A percentile compares a stretch with the other conserved stretches of the same genome.
These are phyloP conservation scores for Actinomortierella ambigua DNA, from an alignment of 371 early-diverging fungal genomes.

Conservation along the genomic window DNA sequence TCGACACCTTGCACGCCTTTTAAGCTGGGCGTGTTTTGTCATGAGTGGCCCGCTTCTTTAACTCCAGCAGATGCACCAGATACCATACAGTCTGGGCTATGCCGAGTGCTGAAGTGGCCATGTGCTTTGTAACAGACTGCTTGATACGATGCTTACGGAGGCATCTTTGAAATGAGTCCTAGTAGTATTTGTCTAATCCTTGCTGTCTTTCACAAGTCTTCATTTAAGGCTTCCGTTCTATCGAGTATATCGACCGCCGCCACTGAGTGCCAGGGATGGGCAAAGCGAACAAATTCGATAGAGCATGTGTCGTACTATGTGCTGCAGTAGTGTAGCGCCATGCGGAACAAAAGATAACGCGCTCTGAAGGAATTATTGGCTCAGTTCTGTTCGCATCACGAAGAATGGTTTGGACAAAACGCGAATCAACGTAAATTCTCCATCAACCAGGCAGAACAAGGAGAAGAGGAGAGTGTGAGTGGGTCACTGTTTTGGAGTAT, in stretches of 20 bases:
- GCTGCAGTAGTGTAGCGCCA: slow-evolving; percentile 9
- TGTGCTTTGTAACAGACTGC: not conserved
- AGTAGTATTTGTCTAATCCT: not conserved
- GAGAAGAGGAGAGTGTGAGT: not conserved
- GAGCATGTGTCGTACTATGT: slow-evolving; percentile 13
- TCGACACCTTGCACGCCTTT: not conserved
- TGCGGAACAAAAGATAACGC: slow-evolving; percentile 9
- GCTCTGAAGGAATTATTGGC: not conserved
- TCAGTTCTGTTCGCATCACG: not conserved
- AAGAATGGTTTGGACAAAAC: slow-evolving; percentile 13
- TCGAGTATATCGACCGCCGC: not conserved
- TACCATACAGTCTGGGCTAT: not conserved
- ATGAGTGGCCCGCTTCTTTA: slow-evolving; percentile 2
- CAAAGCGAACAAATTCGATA: not conserved
- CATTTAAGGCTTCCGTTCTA: slow-evolving; percentile 1
- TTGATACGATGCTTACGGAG: not conserved
- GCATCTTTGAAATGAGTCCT: not conserved
- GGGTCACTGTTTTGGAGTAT: not conserved
- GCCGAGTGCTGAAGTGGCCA: slow-evolving; percentile 5
- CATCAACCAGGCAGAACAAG: not conserved
- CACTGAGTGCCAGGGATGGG: slow-evolving; percentile 12
- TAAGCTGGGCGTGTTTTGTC: not conserved
- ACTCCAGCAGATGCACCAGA: slow-evolving; percentile 1
- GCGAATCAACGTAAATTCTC: slow-evolving; percentile 1
- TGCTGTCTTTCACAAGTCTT: no score